These are phyloP conservation scores for Ophiognomonia clavigignenti-juglandacearum DNA, from an alignment of 2,329 filamentous ascomycete genomes.

Conservation along the genomic window DNA sequence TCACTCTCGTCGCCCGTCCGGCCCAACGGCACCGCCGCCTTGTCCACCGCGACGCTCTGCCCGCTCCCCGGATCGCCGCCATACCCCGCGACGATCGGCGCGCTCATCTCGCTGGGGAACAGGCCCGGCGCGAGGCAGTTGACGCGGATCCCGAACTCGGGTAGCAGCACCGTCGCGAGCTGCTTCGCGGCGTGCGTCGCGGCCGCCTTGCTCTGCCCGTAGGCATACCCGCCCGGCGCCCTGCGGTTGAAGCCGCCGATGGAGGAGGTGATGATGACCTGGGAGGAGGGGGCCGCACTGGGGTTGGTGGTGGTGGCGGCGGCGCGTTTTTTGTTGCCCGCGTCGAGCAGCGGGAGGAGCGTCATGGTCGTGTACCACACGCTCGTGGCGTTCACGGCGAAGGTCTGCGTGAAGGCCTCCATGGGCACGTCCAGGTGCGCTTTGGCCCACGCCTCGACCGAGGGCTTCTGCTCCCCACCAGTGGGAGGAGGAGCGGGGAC, in stretches of 20 bases:
- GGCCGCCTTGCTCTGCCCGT: constrained; percentile 73
- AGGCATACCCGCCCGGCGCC: constrained; percentile 70
- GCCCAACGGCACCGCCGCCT: constrained; percentile 48
- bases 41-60: constrained; percentile 28
- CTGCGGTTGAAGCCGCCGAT: constrained; percentile 72
- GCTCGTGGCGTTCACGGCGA: constrained; percentile 64
- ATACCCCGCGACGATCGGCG: constrained; percentile 35
- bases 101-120: constrained; percentile 59
- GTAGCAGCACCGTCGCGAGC: constrained; percentile 60
- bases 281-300: no score
- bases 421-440: constrained; percentile 50
- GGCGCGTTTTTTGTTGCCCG: constrained; percentile 58
- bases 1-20: constrained; percentile 57
- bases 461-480: constrained; percentile 32
- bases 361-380: constrained; percentile 73
- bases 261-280: constrained; percentile 67
- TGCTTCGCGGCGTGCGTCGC: constrained; percentile 69
- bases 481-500: constrained; percentile 29
- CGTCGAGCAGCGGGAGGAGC: constrained; percentile 63
- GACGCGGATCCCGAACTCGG: constrained; percentile 52
- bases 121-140: constrained; percentile 46
- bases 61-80: constrained; percentile 28
- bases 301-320: no score
- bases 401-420: constrained; percentile 62
- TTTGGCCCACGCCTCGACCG: constrained; percentile 40